These are phyloP conservation scores for Thermoascus crustaceus DNA, from an alignment of 2,329 filamentous ascomycete genomes.

Conservation along the genomic window DNA sequence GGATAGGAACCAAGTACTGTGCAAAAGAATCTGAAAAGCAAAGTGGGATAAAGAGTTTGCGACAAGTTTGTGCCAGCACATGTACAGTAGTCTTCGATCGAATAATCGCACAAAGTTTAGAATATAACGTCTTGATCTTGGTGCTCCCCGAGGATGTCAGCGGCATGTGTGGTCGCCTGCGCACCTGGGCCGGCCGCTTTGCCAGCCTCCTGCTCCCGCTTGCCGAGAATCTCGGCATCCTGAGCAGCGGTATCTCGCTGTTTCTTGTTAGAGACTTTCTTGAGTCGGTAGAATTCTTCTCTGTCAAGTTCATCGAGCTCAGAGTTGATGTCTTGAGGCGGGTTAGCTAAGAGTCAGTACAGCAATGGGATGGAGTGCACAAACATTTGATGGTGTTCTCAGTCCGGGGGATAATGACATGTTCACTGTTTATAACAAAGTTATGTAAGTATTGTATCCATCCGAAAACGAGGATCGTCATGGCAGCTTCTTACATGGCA, in stretches of 20 bases:
- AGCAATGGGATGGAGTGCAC: constrained; percentile 16
- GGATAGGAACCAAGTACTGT: no score
- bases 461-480: neutral
- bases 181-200: constrained; percentile 26
- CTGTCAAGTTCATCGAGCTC: constrained; percentile 95
- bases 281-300: constrained; percentile 95
- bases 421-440: constrained; percentile 28
- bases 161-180: constrained; percentile 34
- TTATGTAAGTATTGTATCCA: constrained; percentile 7
- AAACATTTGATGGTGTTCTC: constrained; percentile 98
- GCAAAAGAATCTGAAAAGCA: no score
- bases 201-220: constrained; percentile 49
- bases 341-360: constrained; percentile 10
- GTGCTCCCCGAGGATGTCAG: constrained; percentile 64
- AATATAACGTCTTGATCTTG: constrained; percentile 86
- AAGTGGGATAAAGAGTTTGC: neutral
- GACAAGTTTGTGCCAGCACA: neutral
- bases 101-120: constrained; percentile 34
- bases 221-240: constrained; percentile 68
- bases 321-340: constrained; percentile 76
- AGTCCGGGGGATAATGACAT: constrained; percentile 87
- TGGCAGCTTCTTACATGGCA: constrained; percentile 62
- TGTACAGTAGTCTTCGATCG: constrained; percentile 2
- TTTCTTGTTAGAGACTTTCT: constrained; percentile 87
- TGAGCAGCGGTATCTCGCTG: constrained; percentile 64